Conservation (phyloP, 2,329 filamentous ascomycete species). For the Sarocladium oryzae region DNA sequence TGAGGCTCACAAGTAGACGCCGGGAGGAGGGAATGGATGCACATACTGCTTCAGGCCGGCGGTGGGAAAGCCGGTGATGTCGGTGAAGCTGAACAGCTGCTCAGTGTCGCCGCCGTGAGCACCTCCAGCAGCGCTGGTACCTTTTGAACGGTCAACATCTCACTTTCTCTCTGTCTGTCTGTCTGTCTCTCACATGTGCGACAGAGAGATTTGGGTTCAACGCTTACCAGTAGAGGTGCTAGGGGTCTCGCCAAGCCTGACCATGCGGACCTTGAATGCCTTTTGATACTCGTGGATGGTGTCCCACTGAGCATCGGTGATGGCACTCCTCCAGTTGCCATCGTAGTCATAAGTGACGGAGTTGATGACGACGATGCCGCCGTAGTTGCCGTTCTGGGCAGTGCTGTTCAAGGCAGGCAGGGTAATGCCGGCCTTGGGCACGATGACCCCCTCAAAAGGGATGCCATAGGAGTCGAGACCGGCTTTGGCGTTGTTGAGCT, state of each 20-base stretch:
- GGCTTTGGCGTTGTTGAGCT: slow-evolving; percentile 40
- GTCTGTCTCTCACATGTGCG: too few relatives aligned
- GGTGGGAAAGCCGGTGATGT: slow-evolving; percentile 44
- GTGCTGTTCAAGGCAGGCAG: slow-evolving; percentile 47
- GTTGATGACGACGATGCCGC: slow-evolving; percentile 48
- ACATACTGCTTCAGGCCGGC: slow-evolving; percentile 43
- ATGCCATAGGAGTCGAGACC: slow-evolving; percentile 57
- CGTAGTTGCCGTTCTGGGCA: slow-evolving; percentile 46
- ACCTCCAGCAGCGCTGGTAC: background rate
- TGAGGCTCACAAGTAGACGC: background rate
- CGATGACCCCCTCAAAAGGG: slow-evolving; percentile 46
- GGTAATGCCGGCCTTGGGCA: slow-evolving; percentile 43
- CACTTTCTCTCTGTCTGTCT: too few relatives aligned
- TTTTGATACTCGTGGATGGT: slow-evolving; percentile 51
- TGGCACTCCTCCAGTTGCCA: slow-evolving; percentile 39
- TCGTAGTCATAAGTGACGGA: slow-evolving; percentile 50
- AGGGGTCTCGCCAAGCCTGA: slow-evolving; percentile 52
- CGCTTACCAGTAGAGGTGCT: slow-evolving; percentile 40
- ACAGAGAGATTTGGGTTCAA: too few relatives aligned
- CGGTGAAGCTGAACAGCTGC: slow-evolving; percentile 47
- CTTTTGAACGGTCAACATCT: too few relatives aligned
- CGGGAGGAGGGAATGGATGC: background rate
- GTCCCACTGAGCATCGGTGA: slow-evolving; percentile 51
- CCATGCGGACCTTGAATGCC: slow-evolving; percentile 52
- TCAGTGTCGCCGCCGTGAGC: slow-evolving; percentile 31